These are phyloP conservation scores for Fraxinus sp. DNA, from an alignment of 305 asterid genomes.

Conservation along the genomic window DNA sequence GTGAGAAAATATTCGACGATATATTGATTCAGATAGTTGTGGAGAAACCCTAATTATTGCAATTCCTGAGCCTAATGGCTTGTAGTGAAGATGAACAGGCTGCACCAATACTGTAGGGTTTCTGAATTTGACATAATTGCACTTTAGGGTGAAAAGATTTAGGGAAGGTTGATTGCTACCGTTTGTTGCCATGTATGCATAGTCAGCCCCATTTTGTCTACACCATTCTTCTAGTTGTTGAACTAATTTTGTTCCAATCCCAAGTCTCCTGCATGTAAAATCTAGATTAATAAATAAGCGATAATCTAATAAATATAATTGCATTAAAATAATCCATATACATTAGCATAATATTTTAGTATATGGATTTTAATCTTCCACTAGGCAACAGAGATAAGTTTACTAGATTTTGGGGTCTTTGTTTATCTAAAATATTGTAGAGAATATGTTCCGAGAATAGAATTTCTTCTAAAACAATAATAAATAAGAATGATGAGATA, in stretches of 20 bases:
- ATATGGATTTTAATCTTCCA: background rate
- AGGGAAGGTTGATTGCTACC: slow-evolving; percentile 58
- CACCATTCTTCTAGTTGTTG: slow-evolving; percentile 63
- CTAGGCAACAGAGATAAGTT: background rate
- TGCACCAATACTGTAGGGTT: slow-evolving; percentile 72
- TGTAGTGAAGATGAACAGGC: slow-evolving; percentile 69
- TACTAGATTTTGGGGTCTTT: background rate
- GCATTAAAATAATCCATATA: background rate
- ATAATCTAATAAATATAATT: background rate
- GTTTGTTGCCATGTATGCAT: slow-evolving; percentile 83
- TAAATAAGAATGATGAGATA: background rate
- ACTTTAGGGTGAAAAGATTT: slow-evolving; percentile 58
- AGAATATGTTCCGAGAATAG: slow-evolving; percentile 38
- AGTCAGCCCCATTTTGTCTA: slow-evolving; percentile 56
- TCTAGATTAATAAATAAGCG: background rate
- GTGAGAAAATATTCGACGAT: slow-evolving; percentile 43
- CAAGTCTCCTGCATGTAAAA: slow-evolving; percentile 59
- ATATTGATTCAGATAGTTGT: slow-evolving; percentile 35
- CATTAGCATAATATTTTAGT: background rate
- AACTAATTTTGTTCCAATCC: slow-evolving; percentile 67
- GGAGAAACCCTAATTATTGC: slow-evolving; percentile 42
- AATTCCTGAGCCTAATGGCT: slow-evolving; percentile 41
- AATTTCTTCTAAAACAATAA: slow-evolving; percentile 6
- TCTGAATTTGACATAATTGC: slow-evolving; percentile 58
- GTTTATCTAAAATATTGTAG: slow-evolving; percentile 21